Base-by-base conservation (phyloP, 805 yeast genomes). In the Suhomyces faveliae region DNA sequence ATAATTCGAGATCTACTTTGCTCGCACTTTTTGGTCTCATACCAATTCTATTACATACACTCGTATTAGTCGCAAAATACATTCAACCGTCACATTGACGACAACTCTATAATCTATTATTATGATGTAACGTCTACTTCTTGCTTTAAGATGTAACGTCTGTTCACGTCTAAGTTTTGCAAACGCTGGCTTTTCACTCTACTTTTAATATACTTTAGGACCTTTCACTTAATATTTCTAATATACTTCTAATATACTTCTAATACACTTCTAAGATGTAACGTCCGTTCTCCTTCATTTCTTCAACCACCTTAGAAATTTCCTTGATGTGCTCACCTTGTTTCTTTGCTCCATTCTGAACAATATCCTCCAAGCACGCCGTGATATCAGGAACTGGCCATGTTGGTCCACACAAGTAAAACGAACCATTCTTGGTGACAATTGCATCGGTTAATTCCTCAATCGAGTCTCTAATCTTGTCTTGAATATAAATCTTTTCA, bases 341-440 rank as follows among this genome's bases (percentile, higher is more conserved):
- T 54, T 73, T 74, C 45, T 72, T 74, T 21, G 96, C 96, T 54
- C 88, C 96, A 40, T 79, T 78, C 20, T 68, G 67, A 44, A 90
- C 77, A 57, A 92, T 86, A 54, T 89, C 96, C 61, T 86, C 86
- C 57, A 92, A 74, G 59, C 96, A 96, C 39, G 85, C 86, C 45
- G 96, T 87, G 59, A 92, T 87, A 66, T 91, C 97, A 9, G 98
- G 97, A 62, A 92, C 97, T 27, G 98, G 98, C 98, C 98, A 92
- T 2, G 97, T 92, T 38, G 98, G 98, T 53, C 98, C 98, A 82
- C 98, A 92, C 65, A 92, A 78, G 73, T 92, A 92, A 80, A 92
- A 92, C 21, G 90, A 84, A 49, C 98, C 98, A 49, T 84, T 73
- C 71, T 90, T 78, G 53, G 74, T 71, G 39, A 84, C 85, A 68